Conservation (phyloP, 345 rosid species). For the Carallia brachiata region DNA sequence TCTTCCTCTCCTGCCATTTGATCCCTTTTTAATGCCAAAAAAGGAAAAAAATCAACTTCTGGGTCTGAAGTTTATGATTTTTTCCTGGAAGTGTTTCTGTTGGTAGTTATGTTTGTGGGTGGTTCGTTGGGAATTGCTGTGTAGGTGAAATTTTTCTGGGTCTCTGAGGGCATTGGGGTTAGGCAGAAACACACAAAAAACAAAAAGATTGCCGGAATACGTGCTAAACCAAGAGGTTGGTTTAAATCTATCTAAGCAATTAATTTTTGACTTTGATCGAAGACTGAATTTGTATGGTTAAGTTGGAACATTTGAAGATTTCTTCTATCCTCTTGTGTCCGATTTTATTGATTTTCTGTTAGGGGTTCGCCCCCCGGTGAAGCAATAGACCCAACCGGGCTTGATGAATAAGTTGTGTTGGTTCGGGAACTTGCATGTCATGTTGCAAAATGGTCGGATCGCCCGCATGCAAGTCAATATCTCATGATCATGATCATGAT, state of each 20-base stretch:
- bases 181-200: background rate
- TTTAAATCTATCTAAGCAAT: background rate
- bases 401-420: too few relatives aligned
- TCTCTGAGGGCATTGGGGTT: background rate
- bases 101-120: background rate
- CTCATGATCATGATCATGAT: too few relatives aligned
- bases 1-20: constrained; percentile 23
- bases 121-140: background rate
- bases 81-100: background rate
- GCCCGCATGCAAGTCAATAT: too few relatives aligned
- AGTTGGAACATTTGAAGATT: constrained; percentile 22
- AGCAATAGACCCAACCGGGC: background rate
- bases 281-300: constrained; percentile 18
- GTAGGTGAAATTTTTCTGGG: background rate
- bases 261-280: background rate
- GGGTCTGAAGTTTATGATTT: too few relatives aligned
- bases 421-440: too few relatives aligned
- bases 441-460: too few relatives aligned
- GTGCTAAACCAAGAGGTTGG: constrained; percentile 33
- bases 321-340: constrained; percentile 24
- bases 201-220: constrained; percentile 8
- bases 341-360: constrained; percentile 19
- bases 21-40: constrained; percentile 3
- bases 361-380: background rate
- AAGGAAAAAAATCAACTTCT: too few relatives aligned